Evolutionary conservation across 305 asterid genomes (phyloP), one percentile per base, ranked within the genome.

Genomic region (Fraxinus albicans): DNA sequence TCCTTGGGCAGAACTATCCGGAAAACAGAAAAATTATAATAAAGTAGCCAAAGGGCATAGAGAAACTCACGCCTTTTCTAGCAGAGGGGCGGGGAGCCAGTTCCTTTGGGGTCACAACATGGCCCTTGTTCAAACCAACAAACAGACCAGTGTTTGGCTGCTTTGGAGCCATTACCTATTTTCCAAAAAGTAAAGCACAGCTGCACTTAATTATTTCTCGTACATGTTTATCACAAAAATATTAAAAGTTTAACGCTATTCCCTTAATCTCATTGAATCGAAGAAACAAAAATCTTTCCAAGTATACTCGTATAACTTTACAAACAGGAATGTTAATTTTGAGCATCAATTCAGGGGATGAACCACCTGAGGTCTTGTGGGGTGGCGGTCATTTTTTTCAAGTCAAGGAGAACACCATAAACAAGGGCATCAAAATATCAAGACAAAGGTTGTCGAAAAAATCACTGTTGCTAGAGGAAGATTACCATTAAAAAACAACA

Each of bases 81-180:
- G 79, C 87, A 78, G 85, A 84, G 29, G 89, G 89, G 17, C 83
- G 79, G n/a, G 79, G 84, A 70, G 83, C 82, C 75, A 84, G 72
- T 47, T 80, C 87, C 75, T 69, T 84, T 79, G 47, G 70, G 77
- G 87, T 84, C 76, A 81, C 84, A 77, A 80, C 50, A 69, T 84
- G 87, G 3, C 87, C 87, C 21, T 55, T 77, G 76, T 84, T 84
- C 75, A 84, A 67, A 7, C 84, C 87, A 13, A 84, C 87, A 65
- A 77, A 76, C 35, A 86, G 83, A 55, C 89, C 89, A 8, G 83
- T 50, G n/a, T 78, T 77, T 15, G 84, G 84, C 83, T 72, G 88
- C 55, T 86, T 83, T 21, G 86, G 84, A 79, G 86, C 84, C 86
- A 86, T 80, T 58, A 58, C 69, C 69, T 58, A 81, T 8, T 79